These are phyloP conservation scores for Suhomyces sp. DNA, from an alignment of 805 yeast species.

Conservation along the genomic window DNA sequence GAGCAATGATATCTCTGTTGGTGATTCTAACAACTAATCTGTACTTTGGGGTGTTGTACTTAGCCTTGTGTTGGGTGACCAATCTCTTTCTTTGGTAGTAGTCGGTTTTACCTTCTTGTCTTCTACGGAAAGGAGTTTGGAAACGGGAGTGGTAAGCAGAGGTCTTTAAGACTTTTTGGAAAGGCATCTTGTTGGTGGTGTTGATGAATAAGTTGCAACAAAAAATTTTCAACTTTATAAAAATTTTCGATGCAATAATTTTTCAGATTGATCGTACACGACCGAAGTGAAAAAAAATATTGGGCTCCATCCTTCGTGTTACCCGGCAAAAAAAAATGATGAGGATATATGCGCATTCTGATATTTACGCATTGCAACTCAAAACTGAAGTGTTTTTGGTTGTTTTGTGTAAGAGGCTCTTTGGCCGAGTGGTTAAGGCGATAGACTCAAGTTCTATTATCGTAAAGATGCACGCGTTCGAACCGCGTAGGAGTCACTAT, in stretches of 20 bases:
- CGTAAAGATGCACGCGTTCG: constrained; percentile 15
- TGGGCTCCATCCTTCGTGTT: not conserved
- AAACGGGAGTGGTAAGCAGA: constrained; percentile 98
- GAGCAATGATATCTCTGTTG: constrained; percentile 99
- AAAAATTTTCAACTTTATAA: constrained; percentile 5
- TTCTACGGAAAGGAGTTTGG: constrained; percentile 99
- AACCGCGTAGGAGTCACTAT: constrained; percentile 15
- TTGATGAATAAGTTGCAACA: constrained; percentile 2
- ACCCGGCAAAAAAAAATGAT: not conserved
- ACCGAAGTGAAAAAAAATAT: not conserved
- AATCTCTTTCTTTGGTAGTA: constrained; percentile 99
- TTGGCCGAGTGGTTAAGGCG: constrained; percentile 14
- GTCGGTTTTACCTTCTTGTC: constrained; percentile 99
- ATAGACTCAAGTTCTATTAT: constrained; percentile 13
- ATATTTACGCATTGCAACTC: not conserved
- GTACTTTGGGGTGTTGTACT: constrained; percentile 99
- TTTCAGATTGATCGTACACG: constrained; percentile 4
- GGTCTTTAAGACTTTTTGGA: constrained; percentile 69
- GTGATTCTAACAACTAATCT: constrained; percentile 99
- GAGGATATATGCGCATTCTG: not conserved
- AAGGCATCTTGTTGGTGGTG: constrained; percentile 54
- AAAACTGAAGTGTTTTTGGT: no score
- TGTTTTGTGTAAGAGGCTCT: constrained; percentile 3
- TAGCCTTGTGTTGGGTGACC: constrained; percentile 99
- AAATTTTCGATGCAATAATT: constrained; percentile 4